A percentile compares a stretch with the other conserved stretches of the same genome.
Evolutionary conservation across 2,329 filamentous ascomycete genomes (phyloP).

Genomic region (Drechmeria coniospora): DNA sequence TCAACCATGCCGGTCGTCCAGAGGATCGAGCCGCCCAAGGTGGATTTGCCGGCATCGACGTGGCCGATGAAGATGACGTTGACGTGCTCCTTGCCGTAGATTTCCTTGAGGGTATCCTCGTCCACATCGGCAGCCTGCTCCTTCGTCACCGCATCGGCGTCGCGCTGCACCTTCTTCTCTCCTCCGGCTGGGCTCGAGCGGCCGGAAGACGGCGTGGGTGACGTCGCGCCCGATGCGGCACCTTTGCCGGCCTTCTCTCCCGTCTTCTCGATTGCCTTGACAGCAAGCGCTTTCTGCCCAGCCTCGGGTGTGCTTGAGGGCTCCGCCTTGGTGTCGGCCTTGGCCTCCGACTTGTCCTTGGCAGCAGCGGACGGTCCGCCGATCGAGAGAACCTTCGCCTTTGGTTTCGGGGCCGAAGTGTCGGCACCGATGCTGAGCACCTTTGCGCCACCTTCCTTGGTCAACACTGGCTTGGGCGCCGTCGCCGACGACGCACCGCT

Average conservation of each 20-base stretch:
- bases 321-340: constrained; percentile 35
- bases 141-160: constrained; percentile 71
- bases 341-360: constrained; percentile 27
- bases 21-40: constrained; percentile 81
- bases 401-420: constrained; percentile 37
- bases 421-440: constrained; percentile 53
- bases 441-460: constrained; percentile 43
- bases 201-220: constrained; percentile 69
- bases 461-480: constrained; percentile 33
- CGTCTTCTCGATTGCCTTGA: constrained; percentile 85
- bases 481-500: constrained; percentile 27
- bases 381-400: constrained; percentile 31
- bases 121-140: constrained; percentile 64
- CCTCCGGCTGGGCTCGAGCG: constrained; percentile 60
- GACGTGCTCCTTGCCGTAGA: constrained; percentile 84
- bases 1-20: constrained; percentile 98
- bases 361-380: constrained; percentile 17
- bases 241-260: constrained; percentile 42
- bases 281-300: constrained; percentile 69
- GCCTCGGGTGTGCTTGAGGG: constrained; percentile 42
- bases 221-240: constrained; percentile 49
- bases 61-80: constrained; percentile 98
- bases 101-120: constrained; percentile 67
- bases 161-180: constrained; percentile 40
- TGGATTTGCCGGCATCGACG: constrained; percentile 97